These are phyloP conservation scores for Hymenoscyphus infarciens DNA, from an alignment of 2,329 filamentous ascomycete species.

Conservation along the genomic window DNA sequence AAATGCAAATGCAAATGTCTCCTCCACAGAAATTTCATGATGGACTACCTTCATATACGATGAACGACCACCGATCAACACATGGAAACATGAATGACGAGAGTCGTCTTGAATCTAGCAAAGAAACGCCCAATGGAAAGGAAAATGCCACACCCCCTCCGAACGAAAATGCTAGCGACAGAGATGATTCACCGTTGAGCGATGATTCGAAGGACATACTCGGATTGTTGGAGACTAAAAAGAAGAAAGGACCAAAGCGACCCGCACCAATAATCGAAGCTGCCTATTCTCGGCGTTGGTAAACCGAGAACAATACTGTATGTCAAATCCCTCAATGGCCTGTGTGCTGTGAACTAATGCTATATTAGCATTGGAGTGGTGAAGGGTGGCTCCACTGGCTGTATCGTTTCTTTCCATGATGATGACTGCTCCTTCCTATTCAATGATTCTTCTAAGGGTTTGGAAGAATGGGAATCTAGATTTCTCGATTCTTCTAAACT, in stretches of 20 bases:
- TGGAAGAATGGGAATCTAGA: constrained; percentile 6
- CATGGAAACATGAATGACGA: background rate
- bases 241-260: constrained; percentile 3
- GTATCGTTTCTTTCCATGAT: too few species aligned
- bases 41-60: background rate
- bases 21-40: constrained; percentile 9
- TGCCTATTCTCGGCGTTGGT: constrained; percentile 3
- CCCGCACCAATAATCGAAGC: constrained; percentile 3
- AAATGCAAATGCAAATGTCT: background rate
- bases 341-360: background rate
- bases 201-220: constrained; percentile 32
- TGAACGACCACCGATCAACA: background rate
- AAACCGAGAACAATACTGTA: background rate
- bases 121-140: constrained; percentile 1
- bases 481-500: background rate
- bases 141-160: background rate
- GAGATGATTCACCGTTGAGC: constrained; percentile 23
- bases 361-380: background rate
- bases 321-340: background rate
- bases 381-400: background rate
- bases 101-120: background rate
- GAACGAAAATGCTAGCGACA: background rate
- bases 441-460: background rate
- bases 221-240: constrained; percentile 24
- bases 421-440: too few species aligned